Conservation (phyloP, 768 basidiomycete genomes). For the Pisolithus microcarpus region DNA sequence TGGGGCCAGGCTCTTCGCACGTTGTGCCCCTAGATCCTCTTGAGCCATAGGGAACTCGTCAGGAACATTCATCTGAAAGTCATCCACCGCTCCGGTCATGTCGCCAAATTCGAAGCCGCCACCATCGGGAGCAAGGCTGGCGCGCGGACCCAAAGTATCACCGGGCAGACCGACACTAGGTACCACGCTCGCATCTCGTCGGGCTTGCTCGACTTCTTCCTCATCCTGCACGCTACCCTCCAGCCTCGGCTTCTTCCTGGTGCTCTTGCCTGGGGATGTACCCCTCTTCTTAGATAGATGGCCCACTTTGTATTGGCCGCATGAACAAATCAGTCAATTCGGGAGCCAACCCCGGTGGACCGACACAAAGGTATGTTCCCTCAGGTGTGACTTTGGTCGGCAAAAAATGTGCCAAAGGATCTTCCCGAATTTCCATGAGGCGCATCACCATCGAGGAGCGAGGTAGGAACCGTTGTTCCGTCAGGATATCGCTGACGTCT, state of each 20-base stretch:
- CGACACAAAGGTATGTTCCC: slow-evolving; percentile 75
- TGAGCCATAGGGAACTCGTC: slow-evolving; percentile 35
- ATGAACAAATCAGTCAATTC: slow-evolving; percentile 82
- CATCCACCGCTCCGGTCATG: slow-evolving; percentile 48
- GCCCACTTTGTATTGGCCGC: slow-evolving; percentile 53
- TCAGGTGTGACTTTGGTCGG: slow-evolving; percentile 69
- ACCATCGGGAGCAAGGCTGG: slow-evolving; percentile 48
- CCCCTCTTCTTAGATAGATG: slow-evolving; percentile 55
- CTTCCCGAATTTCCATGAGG: slow-evolving; percentile 75
- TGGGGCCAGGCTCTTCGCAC: slow-evolving; percentile 42
- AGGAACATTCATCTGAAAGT: slow-evolving; percentile 65
- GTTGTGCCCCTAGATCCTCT: slow-evolving; percentile 28
- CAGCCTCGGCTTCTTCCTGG: slow-evolving; percentile 54
- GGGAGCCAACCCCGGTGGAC: slow-evolving; percentile 75
- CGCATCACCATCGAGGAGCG: slow-evolving; percentile 80
- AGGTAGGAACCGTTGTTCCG: slow-evolving; percentile 80
- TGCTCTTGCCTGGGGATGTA: slow-evolving; percentile 47
- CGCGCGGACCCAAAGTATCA: slow-evolving; percentile 45
- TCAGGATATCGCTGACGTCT: slow-evolving; percentile 64
- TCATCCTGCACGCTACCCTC: slow-evolving; percentile 41
- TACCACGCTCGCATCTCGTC: slow-evolving; percentile 59
- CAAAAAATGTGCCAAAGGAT: slow-evolving; percentile 79
- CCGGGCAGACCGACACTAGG: slow-evolving; percentile 54
- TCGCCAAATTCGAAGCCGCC: slow-evolving; percentile 59
- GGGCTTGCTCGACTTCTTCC: slow-evolving; percentile 63